These are phyloP conservation scores for Colletotrichum sp. DNA, from an alignment of 2,329 filamentous ascomycete genomes.

Conservation along the genomic window DNA sequence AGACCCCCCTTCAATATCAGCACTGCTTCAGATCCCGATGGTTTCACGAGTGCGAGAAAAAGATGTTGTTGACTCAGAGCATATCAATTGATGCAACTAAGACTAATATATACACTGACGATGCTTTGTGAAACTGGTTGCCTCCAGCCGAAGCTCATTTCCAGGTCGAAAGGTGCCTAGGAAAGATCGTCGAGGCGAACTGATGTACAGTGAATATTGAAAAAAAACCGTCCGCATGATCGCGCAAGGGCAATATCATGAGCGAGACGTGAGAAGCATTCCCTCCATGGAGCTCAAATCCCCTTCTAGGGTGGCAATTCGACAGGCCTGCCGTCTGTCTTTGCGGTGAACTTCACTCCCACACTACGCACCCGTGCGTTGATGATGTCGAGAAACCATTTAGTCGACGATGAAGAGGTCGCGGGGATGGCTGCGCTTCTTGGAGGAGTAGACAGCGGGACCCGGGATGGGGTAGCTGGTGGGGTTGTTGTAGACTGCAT, in stretches of 20 bases:
- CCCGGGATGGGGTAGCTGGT: constrained; percentile 36
- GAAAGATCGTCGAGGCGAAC: constrained; percentile 10
- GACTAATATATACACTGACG: constrained; percentile 3
- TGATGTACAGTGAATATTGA: constrained; percentile 12
- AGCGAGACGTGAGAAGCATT: not conserved
- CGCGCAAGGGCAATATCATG: not conserved
- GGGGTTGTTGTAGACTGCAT: constrained; percentile 22
- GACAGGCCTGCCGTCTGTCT: constrained; percentile 6
- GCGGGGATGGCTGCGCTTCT: constrained; percentile 17
- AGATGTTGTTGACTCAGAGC: not conserved
- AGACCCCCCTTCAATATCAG: not conserved
- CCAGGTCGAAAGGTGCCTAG: not conserved
- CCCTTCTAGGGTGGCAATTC: not conserved
- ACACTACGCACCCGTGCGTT: not conserved
- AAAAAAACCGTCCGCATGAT: not conserved
- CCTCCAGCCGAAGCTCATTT: constrained; percentile 15
- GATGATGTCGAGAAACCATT: not conserved
- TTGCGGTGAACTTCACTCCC: not conserved
- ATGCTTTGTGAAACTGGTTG: constrained; percentile 8
- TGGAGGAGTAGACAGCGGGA: constrained; percentile 24
- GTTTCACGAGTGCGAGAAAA: not conserved
- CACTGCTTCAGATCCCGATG: not conserved
- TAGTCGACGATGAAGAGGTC: not conserved
- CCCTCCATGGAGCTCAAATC: not conserved
- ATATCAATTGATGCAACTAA: not conserved